Percentiles rank a stretch among this genome's conserved stretches.
phyloP scores from a whole-genome alignment of 1,284 basidiomycete genomes.

The Cryptococcus sp. region DNA sequence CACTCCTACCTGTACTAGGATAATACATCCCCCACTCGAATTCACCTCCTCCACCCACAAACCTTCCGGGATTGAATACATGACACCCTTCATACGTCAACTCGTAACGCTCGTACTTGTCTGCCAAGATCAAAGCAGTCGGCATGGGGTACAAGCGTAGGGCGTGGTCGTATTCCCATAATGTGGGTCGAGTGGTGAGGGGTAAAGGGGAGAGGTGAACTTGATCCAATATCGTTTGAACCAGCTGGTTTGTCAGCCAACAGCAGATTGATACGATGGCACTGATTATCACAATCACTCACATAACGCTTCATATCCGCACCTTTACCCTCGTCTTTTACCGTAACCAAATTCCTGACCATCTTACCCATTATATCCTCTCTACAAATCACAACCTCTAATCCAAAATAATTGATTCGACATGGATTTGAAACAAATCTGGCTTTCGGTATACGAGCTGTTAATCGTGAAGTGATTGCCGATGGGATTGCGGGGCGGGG shows the following conservation, averaged over 20 bases:
- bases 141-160: slow-evolving; percentile 93
- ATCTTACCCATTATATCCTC: slow-evolving; percentile 93
- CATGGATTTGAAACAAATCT: slow-evolving; percentile 90
- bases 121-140: slow-evolving; percentile 88
- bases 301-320: slow-evolving; percentile 79
- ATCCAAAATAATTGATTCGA: slow-evolving; percentile 89
- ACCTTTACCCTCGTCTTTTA: slow-evolving; percentile 70
- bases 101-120: slow-evolving; percentile 94
- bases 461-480: slow-evolving; percentile 65
- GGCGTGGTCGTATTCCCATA: slow-evolving; percentile 89
- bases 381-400: slow-evolving; percentile 90
- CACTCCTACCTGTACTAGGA: slow-evolving; percentile 52
- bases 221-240: slow-evolving; percentile 89
- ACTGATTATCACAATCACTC: slow-evolving; percentile 36
- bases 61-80: slow-evolving; percentile 95
- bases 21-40: slow-evolving; percentile 85
- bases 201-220: slow-evolving; percentile 84
- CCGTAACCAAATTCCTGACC: slow-evolving; percentile 82
- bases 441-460: slow-evolving; percentile 66
- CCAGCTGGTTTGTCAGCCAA: slow-evolving; percentile 58
- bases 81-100: slow-evolving; percentile 97
- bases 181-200: slow-evolving; percentile 73
- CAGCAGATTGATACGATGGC: background rate
- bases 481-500: slow-evolving; percentile 76
- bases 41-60: slow-evolving; percentile 58